Evolutionary conservation across 2,329 filamentous ascomycete genomes (phyloP).

Genomic region (Verticillium klebahnii): DNA sequence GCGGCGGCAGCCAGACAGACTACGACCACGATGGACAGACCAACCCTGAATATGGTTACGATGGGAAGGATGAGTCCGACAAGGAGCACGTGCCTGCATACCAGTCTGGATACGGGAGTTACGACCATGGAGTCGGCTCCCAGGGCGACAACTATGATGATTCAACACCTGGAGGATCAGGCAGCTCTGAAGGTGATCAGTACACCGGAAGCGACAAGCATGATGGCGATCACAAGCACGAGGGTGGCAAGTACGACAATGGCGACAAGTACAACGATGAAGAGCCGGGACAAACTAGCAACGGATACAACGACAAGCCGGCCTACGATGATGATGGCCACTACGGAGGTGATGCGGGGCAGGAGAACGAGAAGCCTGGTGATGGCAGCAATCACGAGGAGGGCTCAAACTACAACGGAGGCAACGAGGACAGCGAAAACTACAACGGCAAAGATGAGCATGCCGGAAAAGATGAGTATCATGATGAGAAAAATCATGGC

Average conservation of each 20-base stretch:
- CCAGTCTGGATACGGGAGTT: not conserved
- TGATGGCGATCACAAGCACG: conserved; percentile 2
- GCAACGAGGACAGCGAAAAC: not conserved
- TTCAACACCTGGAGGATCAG: not conserved
- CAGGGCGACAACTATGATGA: conserved; percentile 14
- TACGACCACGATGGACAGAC: not conserved
- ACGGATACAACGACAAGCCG: not conserved
- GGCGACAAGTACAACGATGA: not conserved
- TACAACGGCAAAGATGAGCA: not conserved
- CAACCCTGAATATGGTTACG: not conserved
- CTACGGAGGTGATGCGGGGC: not conserved
- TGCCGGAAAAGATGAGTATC: not conserved
- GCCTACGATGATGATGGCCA: not conserved
- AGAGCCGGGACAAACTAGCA: not conserved
- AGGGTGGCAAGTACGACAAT: not conserved
- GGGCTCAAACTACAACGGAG: not conserved
- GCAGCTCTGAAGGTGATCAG: not conserved
- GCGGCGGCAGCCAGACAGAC: not conserved
- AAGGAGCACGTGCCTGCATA: not conserved
- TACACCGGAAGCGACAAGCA: conserved; percentile 18
- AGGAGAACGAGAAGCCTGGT: not conserved
- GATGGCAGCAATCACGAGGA: not conserved
- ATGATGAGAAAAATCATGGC: not conserved
- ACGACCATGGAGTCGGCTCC: conserved; percentile 11
- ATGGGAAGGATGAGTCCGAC: not conserved